These are phyloP conservation scores for Papiliotrema fonsecae DNA, from an alignment of 1,284 basidiomycete genomes.

Conservation along the genomic window DNA sequence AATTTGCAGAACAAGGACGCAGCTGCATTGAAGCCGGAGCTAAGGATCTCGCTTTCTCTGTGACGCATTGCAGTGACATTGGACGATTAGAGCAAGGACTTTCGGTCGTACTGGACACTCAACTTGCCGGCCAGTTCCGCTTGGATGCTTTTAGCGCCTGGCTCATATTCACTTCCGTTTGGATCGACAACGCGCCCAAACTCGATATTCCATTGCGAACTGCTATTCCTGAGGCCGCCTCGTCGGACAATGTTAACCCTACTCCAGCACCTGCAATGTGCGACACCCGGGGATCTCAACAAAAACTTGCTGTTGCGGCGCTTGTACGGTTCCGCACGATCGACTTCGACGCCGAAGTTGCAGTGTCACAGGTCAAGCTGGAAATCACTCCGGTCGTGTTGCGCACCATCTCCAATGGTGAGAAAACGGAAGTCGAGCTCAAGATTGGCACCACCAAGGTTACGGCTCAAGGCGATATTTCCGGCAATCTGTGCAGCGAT, in stretches of 20 bases:
- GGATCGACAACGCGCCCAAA: constrained; percentile 39
- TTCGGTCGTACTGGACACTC: constrained; percentile 49
- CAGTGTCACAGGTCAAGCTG: constrained; percentile 56
- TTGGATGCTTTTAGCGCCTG: constrained; percentile 41
- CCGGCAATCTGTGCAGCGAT: constrained; percentile 64
- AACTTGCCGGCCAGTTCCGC: constrained; percentile 36
- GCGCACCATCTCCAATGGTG: constrained; percentile 36
- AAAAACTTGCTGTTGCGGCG: constrained; percentile 44
- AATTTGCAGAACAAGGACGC: constrained; percentile 48
- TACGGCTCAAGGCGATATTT: constrained; percentile 65
- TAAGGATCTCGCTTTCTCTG: constrained; percentile 40
- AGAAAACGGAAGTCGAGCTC: constrained; percentile 53
- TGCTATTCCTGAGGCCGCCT: constrained; percentile 10
- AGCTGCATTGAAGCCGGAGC: constrained; percentile 41
- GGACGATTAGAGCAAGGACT: constrained; percentile 45
- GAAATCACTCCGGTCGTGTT: constrained; percentile 55
- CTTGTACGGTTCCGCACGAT: constrained; percentile 67
- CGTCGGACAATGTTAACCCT: not conserved
- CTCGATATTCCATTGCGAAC: constrained; percentile 21
- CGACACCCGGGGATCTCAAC: not conserved
- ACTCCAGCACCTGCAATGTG: too few relatives aligned
- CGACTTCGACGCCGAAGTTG: constrained; percentile 68
- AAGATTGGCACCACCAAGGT: constrained; percentile 62
- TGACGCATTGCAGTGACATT: constrained; percentile 17
- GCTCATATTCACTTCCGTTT: constrained; percentile 41